Evolutionary conservation across 768 basidiomycete species (phyloP), one percentile per base, ranked within the genome.

Genomic region (Leccinum sublutescens): DNA sequence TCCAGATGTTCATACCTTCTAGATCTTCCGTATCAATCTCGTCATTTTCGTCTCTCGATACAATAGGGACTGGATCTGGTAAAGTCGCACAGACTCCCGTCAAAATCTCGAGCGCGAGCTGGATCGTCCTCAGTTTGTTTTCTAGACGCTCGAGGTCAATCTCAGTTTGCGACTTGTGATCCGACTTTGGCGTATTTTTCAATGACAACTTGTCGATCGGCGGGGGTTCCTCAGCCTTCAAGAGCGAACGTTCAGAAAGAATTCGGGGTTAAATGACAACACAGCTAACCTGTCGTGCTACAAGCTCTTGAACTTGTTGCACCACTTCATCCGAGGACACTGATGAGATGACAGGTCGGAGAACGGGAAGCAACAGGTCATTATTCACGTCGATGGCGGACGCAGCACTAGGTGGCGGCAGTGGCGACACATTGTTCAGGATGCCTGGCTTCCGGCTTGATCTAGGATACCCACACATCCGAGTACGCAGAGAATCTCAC

Each of bases 101-200:
- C 62, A 97, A 72, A 52, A 97, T 85, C 74, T 98, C 95, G 27
- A 97, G 78, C n/a, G 89, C 85, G 33, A 95, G 80, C 62, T 90
- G 88, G 11, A 92, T 80, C 1, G 89, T 89, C 64, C 87, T 80
- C 54, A 97, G 72, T 56, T 76, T 82, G 15, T 78, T 76, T 73
- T 98, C 95, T 14, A 94, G 76, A 29, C 76, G 76, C 60, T 91
- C 89, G 2, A 97, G 80, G 65, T 89, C 85, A 11, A 84, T 56
- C 68, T 95, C 89, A 14, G 80, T 80, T 1, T 78, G 68, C 3
- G 88, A 82, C 70, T 84, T 88, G 70, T 95, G 86, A 68, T 95
- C 95, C 12, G 85, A 83, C 68, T 87, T 84, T 11, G 91, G 88
- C 0, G 82, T 78, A 60, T 86, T 78, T 69, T 88, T 86, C 9